A percentile compares a stretch with the other conserved stretches of the same genome.
Evolutionary conservation across 1,284 basidiomycete species (phyloP).

Genomic region (Trametes polyzona): DNA sequence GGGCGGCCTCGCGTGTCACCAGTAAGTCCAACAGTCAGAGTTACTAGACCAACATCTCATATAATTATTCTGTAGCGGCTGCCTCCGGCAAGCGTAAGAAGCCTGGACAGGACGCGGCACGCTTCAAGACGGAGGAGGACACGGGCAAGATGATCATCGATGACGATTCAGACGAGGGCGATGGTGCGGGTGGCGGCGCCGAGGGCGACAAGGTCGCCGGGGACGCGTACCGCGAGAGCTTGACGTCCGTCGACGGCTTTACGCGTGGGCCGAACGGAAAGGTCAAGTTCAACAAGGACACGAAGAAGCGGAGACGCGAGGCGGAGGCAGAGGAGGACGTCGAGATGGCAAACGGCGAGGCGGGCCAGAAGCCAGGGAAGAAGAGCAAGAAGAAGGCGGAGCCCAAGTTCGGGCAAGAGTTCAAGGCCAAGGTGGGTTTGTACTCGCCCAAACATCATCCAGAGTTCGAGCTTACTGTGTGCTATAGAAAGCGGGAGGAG

Average conservation of each 20-base stretch:
- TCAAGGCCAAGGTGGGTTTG: conserved; percentile 77
- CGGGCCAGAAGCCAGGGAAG: conserved; percentile 43
- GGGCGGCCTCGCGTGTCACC: conserved; percentile 77
- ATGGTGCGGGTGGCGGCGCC: conserved; percentile 44
- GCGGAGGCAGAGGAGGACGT: conserved; percentile 66
- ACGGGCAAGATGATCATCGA: conserved; percentile 93
- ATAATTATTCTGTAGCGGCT: conserved; percentile 45
- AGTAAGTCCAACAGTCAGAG: conserved; percentile 50
- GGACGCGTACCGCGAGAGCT: conserved; percentile 82
- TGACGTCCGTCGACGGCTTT: conserved; percentile 89
- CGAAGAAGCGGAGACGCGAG: conserved; percentile 81
- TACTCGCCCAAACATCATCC: not conserved
- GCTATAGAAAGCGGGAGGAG: conserved; percentile 87
- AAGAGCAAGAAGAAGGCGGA: conserved; percentile 63
- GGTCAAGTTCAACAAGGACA: conserved; percentile 97
- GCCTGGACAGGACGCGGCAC: conserved; percentile 85
- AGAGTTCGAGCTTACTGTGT: not conserved
- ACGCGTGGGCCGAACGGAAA: conserved; percentile 82
- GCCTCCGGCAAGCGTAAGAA: conserved; percentile 63
- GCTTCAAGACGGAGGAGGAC: conserved; percentile 86
- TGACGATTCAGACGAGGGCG: conserved; percentile 46
- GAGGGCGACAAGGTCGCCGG: conserved; percentile 73
- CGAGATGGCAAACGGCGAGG: conserved; percentile 66
- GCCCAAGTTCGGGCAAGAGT: conserved; percentile 81
- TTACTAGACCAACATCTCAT: not conserved